Percentiles rank a stretch among this genome's conserved stretches.
These are phyloP conservation scores for Russula olivacea DNA, from an alignment of 768 basidiomycete genomes.

Conservation along the genomic window DNA sequence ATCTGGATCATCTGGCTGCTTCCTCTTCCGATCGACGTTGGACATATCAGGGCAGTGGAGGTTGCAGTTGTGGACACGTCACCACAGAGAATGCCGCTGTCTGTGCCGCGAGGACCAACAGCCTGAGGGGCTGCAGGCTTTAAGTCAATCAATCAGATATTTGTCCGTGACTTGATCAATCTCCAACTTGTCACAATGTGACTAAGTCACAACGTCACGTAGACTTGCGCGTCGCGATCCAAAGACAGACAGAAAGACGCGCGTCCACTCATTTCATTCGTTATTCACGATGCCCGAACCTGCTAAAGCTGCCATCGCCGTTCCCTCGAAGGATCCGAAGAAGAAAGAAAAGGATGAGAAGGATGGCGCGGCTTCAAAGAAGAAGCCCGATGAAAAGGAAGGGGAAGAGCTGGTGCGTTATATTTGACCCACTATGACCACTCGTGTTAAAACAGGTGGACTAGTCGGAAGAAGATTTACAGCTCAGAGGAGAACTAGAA, in stretches of 20 bases:
- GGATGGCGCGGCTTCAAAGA: slow-evolving; percentile 36
- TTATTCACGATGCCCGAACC: slow-evolving; percentile 48
- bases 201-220: slow-evolving; percentile 19
- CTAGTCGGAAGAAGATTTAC: slow-evolving; percentile 92
- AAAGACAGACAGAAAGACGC: background rate
- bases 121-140: no score
- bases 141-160: no score
- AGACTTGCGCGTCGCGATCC: slow-evolving; percentile 22
- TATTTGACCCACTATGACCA: background rate
- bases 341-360: slow-evolving; percentile 55
- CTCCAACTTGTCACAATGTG: slow-evolving; percentile 11
- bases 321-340: slow-evolving; percentile 69
- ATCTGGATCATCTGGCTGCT: no score
- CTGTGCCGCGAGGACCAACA: no score
- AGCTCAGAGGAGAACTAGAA: slow-evolving; percentile 90
- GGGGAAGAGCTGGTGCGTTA: slow-evolving; percentile 68
- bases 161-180: no score
- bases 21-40: no score
- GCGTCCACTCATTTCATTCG: slow-evolving; percentile 7
- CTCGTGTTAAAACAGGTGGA: slow-evolving; percentile 1
- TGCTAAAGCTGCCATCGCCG: slow-evolving; percentile 53
- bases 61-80: no score
- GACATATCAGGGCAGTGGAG: no score
- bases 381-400: slow-evolving; percentile 44
- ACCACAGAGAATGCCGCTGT: no score